Base-by-base conservation (phyloP, 805 yeast genomes). In the Candida railenensis region DNA sequence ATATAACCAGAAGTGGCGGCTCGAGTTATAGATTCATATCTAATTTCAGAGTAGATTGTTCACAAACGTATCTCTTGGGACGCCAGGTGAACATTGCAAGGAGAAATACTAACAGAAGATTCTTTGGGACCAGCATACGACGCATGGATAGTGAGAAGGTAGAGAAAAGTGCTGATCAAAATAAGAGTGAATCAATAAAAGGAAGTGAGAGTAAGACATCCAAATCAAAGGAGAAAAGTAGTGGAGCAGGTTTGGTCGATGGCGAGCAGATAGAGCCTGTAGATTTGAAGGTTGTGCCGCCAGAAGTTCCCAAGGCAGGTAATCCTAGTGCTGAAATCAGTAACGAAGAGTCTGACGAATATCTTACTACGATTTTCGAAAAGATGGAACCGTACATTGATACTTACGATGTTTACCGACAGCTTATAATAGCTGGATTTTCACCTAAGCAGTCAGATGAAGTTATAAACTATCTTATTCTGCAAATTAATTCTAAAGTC, bases 391-490 rank as follows among this genome's bases (percentile, higher is more conserved):
- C 77, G 1, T 72, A 70, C 48, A 57, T 72, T 59, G 76, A 72
- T 49, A 72, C 77, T 0, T 72, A 83, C 62, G 71, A 67, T 34
- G 78, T 86, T 0, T 85, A 72, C 56, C 71, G 76, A 18, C 76
- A 77, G 44, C 71, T 89, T 16, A 61, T 61, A 15, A 58, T 61
- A 0, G 70, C 85, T 1, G 90, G 89, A 2, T 85, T 84, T 58
- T 78, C 80, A 0, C 74, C 75, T 0, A 64, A 64, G 3, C 92
- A 89, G 61, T 74, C 89, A 11, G 83, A 80, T 42, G 69, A 77
- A 19, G 63, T 88, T 3, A 72, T 88, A 60, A 66, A 69, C 12
- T 60, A 81, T 38, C 58, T 82, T 61, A 55, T 69, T 54, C 53
- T 69, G 55, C 77, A 71, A 52, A 60, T 73, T 52, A 72, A 73